Base-by-base conservation (phyloP, 768 basidiomycete species). In the Naganishia kalamii region DNA sequence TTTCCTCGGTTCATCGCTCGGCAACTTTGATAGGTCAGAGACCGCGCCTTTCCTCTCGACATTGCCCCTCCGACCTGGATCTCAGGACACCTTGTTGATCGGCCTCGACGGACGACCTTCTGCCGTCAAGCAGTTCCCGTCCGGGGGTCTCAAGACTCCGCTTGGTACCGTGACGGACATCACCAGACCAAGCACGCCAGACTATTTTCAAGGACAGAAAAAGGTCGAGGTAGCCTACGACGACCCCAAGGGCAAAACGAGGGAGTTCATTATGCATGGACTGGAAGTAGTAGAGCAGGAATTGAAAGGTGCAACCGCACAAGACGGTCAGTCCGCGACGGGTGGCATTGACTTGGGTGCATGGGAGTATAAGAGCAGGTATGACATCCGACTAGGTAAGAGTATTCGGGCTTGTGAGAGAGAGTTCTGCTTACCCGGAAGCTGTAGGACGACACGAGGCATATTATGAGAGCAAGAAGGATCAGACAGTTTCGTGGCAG, bases 1-100 rank as follows among this genome's bases (percentile, higher is more conserved):
- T 67, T 97, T 96, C 81, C 81, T 98, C 19, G 96, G 94, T 0
- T 92, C 89, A 0, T 90, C 90, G 0, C 75, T 98, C 7, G 96
- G 93, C 7, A 98, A 97, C 80, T 97, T 98, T 76, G 71, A 81
- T 5, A 84, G 91, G 13, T 80, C 81, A 4, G 87, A 83, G 25
- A 88, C 87, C 10, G 83, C 82, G 0, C 78, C 82, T 0, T 97
- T 99, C 78, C 83, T 99, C 57, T 81, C 82, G 7, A 85, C 85
- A 2, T 80, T 97, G 30, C 92, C 92, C 4, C 81, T 97, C 27
- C 85, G 87, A 15, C 80, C 88, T 11, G 75, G 75, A 11, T 65
- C 72, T 84, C 76, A 79, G 1, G 93, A 96, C 75, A 94, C 90
- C 0, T 81, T 97, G 8, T 80, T 97, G 1, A 82, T 99, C 11